Conservation (phyloP, 2,329 filamentous ascomycete species). For the Aspergillus spinulosporus region DNA sequence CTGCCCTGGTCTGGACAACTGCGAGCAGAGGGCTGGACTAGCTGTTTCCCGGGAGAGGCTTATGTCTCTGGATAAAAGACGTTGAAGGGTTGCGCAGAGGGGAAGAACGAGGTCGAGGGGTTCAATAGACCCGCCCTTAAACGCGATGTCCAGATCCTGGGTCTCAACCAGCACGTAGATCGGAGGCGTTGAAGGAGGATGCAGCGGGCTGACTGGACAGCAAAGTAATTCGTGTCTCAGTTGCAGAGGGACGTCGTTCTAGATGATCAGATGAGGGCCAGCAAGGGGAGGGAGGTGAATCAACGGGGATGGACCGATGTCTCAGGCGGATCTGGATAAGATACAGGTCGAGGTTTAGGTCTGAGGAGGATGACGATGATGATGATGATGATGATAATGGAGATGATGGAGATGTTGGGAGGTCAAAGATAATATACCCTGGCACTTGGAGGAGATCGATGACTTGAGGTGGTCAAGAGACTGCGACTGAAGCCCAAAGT, state of each 20-base stretch:
- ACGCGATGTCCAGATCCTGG: slow-evolving; percentile 19
- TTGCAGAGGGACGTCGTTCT: slow-evolving; percentile 25
- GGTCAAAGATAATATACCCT: slow-evolving; percentile 12
- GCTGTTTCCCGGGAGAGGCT: slow-evolving; percentile 23
- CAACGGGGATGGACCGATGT: slow-evolving; percentile 20
- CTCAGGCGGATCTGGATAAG: slow-evolving; percentile 13
- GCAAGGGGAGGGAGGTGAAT: slow-evolving; percentile 24
- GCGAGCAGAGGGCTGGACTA: slow-evolving; percentile 1
- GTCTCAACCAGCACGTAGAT: slow-evolving; percentile 10
- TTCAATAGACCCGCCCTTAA: slow-evolving; percentile 21
- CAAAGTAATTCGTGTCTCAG: slow-evolving; percentile 21
- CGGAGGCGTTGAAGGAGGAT: slow-evolving; percentile 5
- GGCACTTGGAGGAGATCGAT: neutral
- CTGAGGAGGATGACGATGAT: slow-evolving; percentile 7
- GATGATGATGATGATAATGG: neutral
- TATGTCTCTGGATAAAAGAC: slow-evolving; percentile 23
- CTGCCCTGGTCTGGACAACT: slow-evolving; percentile 7
- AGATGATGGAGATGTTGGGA: slow-evolving; percentile 1
- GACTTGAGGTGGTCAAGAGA: neutral
- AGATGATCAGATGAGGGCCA: slow-evolving; percentile 20
- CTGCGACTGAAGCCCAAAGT: neutral
- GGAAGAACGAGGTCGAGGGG: slow-evolving; percentile 14
- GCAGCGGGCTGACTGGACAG: slow-evolving; percentile 1
- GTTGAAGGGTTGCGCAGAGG: slow-evolving; percentile 8
- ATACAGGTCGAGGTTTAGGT: too few relatives aligned